phyloP scores from a whole-genome alignment of 257 asterid genomes.

The Echium plantagineum region DNA sequence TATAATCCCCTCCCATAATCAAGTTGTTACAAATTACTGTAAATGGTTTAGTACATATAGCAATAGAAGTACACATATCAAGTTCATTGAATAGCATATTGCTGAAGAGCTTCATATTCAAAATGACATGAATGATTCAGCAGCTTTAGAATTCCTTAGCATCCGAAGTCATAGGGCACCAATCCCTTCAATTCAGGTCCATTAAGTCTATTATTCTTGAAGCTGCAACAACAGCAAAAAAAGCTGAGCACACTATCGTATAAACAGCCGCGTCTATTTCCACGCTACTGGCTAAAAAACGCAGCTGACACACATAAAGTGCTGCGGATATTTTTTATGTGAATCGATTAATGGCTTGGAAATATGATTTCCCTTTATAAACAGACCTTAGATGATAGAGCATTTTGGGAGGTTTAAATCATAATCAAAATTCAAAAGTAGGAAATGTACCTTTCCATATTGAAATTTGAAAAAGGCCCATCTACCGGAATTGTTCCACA shows the following conservation, averaged over 20 bases:
- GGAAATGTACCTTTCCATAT: constrained; percentile 59
- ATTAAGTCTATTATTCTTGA: constrained; percentile 48
- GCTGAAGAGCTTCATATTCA: constrained; percentile 1
- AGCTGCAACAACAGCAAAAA: constrained; percentile 31
- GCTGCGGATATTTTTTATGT: no score
- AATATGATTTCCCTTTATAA: no score
- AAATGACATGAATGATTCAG: constrained; percentile 1
- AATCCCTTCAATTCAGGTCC: constrained; percentile 88
- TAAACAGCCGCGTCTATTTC: no score
- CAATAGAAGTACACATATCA: not conserved
- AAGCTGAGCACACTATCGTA: not conserved
- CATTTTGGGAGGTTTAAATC: not conserved
- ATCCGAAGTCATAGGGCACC: constrained; percentile 78
- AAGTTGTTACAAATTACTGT: not conserved
- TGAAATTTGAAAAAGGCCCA: constrained; percentile 63
- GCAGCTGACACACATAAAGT: no score
- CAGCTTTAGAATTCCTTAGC: constrained; percentile 24
- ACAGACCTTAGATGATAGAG: no score
- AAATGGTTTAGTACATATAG: not conserved
- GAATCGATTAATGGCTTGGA: no score
- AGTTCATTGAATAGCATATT: not conserved
- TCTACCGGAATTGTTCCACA: constrained; percentile 91
- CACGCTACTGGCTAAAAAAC: no score
- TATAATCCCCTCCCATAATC: no score
- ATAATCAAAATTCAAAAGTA: no score